A percentile compares a stretch with the other conserved stretches of the same genome.
Conservation (phyloP, 768 basidiomycete species). For the Tricholoma matsutake region DNA sequence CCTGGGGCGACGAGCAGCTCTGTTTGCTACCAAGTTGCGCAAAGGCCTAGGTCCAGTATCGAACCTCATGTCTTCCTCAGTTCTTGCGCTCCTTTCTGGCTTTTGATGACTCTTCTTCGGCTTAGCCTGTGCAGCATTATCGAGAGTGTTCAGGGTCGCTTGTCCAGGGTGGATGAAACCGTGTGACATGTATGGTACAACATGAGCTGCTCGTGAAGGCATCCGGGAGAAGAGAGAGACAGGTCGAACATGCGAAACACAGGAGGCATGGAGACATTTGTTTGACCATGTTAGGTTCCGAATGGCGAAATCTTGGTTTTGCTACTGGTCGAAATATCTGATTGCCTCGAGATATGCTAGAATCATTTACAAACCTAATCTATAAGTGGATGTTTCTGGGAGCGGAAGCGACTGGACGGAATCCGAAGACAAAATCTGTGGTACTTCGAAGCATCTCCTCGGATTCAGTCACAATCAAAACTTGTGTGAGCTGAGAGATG, state of each 20-base stretch:
- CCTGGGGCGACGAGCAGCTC: slow-evolving; percentile 25
- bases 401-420: too few species aligned
- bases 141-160: slow-evolving; percentile 45
- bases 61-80: slow-evolving; percentile 46
- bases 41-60: slow-evolving; percentile 39
- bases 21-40: slow-evolving; percentile 21
- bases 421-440: too few species aligned
- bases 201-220: slow-evolving; percentile 44
- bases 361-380: too few species aligned
- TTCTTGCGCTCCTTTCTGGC: slow-evolving; percentile 38
- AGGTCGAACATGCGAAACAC: slow-evolving; percentile 35
- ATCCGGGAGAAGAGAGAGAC: slow-evolving; percentile 39
- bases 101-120: slow-evolving; percentile 38
- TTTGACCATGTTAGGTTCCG: slow-evolving; percentile 22
- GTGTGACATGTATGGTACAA: slow-evolving; percentile 59
- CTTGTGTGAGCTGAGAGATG: too few species aligned
- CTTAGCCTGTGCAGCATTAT: slow-evolving; percentile 49
- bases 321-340: too few species aligned
- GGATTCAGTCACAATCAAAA: too few species aligned
- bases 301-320: background rate
- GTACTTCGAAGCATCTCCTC: too few species aligned
- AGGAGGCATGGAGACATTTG: slow-evolving; percentile 39
- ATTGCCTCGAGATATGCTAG: too few species aligned
- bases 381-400: too few species aligned
- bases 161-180: slow-evolving; percentile 52